phyloP scores from a whole-genome alignment of 148 eudicot species.

The Heliamphora exappendiculata region DNA sequence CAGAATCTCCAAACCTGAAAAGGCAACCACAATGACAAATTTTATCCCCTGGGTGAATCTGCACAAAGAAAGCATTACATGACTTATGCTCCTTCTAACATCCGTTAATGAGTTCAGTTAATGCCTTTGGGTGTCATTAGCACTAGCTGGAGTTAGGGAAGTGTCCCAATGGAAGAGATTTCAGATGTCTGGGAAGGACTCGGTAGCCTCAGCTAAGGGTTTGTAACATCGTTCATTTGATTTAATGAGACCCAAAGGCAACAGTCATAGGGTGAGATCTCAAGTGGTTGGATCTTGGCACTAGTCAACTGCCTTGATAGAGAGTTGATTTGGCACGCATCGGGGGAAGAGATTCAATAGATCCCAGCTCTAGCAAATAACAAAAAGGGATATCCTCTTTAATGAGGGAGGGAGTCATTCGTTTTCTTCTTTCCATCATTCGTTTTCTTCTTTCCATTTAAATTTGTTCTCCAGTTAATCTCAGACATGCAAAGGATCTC shows the following conservation, averaged over 20 bases:
- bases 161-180: background rate
- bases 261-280: background rate
- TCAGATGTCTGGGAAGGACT: background rate
- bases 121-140: background rate
- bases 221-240: background rate
- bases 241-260: background rate
- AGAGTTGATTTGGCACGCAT: background rate
- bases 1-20: constrained; percentile 57
- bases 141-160: background rate
- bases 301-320: background rate
- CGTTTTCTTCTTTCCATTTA: background rate
- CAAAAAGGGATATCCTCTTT: background rate
- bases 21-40: background rate
- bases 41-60: background rate
- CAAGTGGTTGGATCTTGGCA: background rate
- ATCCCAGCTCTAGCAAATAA: background rate
- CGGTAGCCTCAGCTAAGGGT: background rate
- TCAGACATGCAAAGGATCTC: background rate
- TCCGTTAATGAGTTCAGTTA: background rate
- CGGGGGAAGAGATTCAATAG: background rate
- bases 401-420: background rate
- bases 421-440: background rate
- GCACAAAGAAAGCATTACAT: background rate
- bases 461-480: background rate
- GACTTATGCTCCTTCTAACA: background rate